phyloP scores from a whole-genome alignment of 139 green algal species.

The Edaphochlamys debaryana region DNA sequence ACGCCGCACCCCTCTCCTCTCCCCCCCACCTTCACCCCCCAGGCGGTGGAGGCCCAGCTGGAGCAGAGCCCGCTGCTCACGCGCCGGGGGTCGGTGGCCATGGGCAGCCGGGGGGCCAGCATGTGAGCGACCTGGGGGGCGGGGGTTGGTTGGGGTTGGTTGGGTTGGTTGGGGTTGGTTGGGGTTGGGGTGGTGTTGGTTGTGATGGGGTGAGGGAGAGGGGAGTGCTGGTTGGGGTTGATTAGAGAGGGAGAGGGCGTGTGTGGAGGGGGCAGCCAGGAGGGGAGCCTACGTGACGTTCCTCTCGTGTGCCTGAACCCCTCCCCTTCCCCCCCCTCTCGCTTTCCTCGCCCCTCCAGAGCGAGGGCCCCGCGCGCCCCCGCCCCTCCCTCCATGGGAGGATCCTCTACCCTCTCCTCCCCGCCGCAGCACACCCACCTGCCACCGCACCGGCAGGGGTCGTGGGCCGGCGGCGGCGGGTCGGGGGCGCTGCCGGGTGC shows the following conservation, averaged over 20 bases:
- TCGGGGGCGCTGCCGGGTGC: not conserved
- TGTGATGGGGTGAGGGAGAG: too few relatives aligned
- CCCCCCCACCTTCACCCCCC: not conserved
- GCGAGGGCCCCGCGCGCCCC: too few relatives aligned
- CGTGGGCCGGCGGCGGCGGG: too few relatives aligned
- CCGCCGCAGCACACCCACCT: not conserved
- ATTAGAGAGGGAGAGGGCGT: not conserved
- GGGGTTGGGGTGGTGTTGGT: not conserved
- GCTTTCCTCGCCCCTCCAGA: too few relatives aligned
- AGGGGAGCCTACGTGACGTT: too few relatives aligned
- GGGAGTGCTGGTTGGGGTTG: not conserved
- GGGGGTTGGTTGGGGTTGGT: not conserved
- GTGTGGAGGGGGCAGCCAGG: not conserved
- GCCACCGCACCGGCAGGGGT: too few relatives aligned
- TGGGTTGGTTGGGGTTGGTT: not conserved
- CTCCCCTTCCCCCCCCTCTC: too few relatives aligned
- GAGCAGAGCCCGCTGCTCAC: slow-evolving; percentile 32
- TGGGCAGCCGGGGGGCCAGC: not conserved
- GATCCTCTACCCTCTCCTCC: not conserved
- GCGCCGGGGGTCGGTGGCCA: slow-evolving; percentile 9
- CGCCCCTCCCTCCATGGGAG: too few relatives aligned
- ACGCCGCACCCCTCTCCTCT: too few relatives aligned
- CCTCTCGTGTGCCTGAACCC: too few relatives aligned
- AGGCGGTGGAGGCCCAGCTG: slow-evolving; percentile 32
- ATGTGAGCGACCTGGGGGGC: not conserved